Percentiles rank a stretch among this genome's conserved stretches.
Evolutionary conservation across 305 asterid species (phyloP).

Genomic region (Coffea humblotiana): DNA sequence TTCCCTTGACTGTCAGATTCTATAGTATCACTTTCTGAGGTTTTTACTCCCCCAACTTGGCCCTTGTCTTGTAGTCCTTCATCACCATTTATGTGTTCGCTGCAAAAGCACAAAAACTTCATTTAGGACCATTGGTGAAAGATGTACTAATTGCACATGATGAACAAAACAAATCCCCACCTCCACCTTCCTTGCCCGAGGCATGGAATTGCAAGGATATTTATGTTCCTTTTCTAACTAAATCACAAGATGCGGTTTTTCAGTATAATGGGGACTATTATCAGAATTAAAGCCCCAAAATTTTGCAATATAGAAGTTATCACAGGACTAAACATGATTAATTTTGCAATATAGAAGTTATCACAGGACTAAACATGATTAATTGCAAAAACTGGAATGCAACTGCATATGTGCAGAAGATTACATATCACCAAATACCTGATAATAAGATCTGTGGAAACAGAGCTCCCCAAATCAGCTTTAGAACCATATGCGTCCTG

Average conservation of each 20-base stretch:
- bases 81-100: conserved; percentile 53
- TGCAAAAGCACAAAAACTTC: conserved; percentile 28
- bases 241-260: not conserved
- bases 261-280: not conserved
- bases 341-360: no score
- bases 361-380: not conserved
- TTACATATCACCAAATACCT: conserved; percentile 25
- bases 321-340: not conserved
- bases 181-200: not conserved
- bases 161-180: not conserved
- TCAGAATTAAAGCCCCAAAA: not conserved
- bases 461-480: conserved; percentile 19
- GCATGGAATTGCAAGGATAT: not conserved
- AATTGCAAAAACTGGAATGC: not conserved
- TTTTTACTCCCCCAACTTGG: conserved; percentile 43
- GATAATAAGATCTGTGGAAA: conserved; percentile 22
- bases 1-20: conserved; percentile 51
- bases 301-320: not conserved
- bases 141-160: not conserved
- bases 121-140: not conserved
- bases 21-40: conserved; percentile 39
- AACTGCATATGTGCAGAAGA: conserved; percentile 6
- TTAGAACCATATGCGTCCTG: conserved; percentile 34
- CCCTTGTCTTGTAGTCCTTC: conserved; percentile 40
- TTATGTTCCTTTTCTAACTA: not conserved